These are phyloP conservation scores for Cucurbita ficifolia DNA, from an alignment of 306 rosid genomes.

Conservation along the genomic window DNA sequence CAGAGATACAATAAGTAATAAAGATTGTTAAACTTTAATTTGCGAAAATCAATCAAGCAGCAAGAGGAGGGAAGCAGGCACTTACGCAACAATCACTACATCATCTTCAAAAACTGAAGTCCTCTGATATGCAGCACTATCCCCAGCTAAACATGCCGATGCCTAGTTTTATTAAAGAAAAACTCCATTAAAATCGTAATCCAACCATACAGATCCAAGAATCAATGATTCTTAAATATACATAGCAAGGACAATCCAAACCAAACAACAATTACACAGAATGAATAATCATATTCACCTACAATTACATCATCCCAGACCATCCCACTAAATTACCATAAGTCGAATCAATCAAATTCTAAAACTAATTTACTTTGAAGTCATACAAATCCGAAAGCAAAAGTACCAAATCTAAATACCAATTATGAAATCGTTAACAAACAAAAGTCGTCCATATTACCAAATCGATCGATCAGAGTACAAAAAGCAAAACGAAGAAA, in stretches of 20 bases:
- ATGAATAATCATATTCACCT: not conserved
- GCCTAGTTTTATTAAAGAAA: constrained; percentile 24
- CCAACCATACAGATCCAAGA: not conserved
- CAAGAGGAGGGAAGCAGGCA: not conserved
- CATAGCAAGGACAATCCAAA: too few relatives aligned
- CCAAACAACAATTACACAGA: too few relatives aligned
- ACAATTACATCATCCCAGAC: not conserved
- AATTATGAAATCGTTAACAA: too few relatives aligned
- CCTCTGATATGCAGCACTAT: constrained; percentile 82
- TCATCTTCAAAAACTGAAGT: constrained; percentile 58
- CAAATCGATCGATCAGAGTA: not conserved
- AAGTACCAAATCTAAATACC: not conserved
- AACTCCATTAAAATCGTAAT: not conserved
- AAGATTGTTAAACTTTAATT: not conserved
- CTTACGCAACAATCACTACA: constrained; percentile 93
- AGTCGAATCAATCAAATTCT: not conserved
- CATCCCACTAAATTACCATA: not conserved
- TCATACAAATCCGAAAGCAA: not conserved
- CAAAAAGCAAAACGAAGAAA: not conserved
- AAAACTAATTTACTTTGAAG: not conserved
- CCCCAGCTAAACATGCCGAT: constrained; percentile 77
- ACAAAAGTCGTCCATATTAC: not conserved
- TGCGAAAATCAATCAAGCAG: not conserved
- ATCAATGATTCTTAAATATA: not conserved
- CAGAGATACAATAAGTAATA: too few relatives aligned